Base-by-base conservation (phyloP, 805 yeast genomes). In the Zygoascus ofunaensis region DNA sequence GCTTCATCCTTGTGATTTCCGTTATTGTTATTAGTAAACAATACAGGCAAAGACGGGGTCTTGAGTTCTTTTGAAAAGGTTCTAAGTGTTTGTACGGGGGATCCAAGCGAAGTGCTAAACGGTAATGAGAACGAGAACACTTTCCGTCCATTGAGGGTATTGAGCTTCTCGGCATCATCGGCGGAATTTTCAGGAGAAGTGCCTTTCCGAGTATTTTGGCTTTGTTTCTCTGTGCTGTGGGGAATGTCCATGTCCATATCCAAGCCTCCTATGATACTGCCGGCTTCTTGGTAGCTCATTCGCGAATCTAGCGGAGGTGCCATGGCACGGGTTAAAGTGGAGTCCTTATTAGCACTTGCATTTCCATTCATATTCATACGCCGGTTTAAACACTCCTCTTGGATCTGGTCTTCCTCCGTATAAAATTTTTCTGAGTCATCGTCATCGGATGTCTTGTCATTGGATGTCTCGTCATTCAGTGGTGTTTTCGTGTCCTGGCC, bases 251-350 rank as follows among this genome's bases (percentile, higher is more conserved):
- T 17, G 8, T 34, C 15, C 12, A 37, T 37, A 21, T 21, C 33
- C 21, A 37, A 21, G 14, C 41, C 41, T 37, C 41, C 41, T 7
- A 37, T 37, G 18, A 37, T 37, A 21, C 15, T 17, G 5, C 36
- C 19, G 15, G 36, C 36, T n/a, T 34, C 36, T 34, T 34, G 36
- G n/a, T n/a, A 34, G n/a, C n/a, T 8, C 36, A 34, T 34, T 7
- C 7, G 15, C 8, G 30, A 26, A 8, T 26, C 12, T 12, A 26
- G 12, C 7, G 30, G 12, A 8, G 30, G 10, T 12, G 30, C 10
- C 12, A 12, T 7, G 7, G 30, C 30, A n/a, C n/a, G n/a, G n/a
- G n/a, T n/a, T n/a, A n/a, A n/a, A n/a, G n/a, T n/a, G n/a, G n/a
- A n/a, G n/a, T n/a, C n/a, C n/a, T n/a, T n/a, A n/a, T n/a, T n/a